Conservation (phyloP, 2,329 filamentous ascomycete species). For the Pezicula neosporulosa region DNA sequence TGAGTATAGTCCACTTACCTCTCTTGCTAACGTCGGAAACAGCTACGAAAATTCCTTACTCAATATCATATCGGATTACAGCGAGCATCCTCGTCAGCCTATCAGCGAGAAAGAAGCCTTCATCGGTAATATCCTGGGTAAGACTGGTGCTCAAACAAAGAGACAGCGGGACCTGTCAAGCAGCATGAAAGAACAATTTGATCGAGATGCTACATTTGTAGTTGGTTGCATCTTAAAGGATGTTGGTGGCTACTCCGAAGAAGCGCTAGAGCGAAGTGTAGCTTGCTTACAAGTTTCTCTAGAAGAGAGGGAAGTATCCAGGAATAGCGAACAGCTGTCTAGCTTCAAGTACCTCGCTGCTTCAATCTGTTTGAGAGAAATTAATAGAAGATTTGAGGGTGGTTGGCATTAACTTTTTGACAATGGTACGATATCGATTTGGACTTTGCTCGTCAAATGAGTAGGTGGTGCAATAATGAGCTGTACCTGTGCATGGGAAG, state of each 20-base stretch:
- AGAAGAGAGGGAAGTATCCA: constrained; percentile 21
- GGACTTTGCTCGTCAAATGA: too few species aligned
- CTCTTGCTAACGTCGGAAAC: neutral
- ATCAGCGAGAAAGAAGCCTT: constrained; percentile 53
- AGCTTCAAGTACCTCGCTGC: constrained; percentile 53
- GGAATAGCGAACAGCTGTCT: constrained; percentile 31
- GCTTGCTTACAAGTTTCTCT: constrained; percentile 44
- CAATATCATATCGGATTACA: constrained; percentile 42
- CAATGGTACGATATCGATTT: too few species aligned
- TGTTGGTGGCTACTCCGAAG: constrained; percentile 29
- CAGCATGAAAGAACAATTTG: constrained; percentile 39
- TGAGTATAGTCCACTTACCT: neutral
- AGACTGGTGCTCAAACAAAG: constrained; percentile 34
- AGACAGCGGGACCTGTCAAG: constrained; percentile 37
- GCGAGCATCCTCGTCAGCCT: constrained; percentile 34
- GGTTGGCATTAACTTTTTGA: too few species aligned
- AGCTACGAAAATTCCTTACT: constrained; percentile 51
- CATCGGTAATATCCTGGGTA: constrained; percentile 52
- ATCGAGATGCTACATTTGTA: constrained; percentile 35
- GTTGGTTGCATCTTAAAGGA: constrained; percentile 40
- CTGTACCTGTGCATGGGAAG: too few species aligned
- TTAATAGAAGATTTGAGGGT: constrained; percentile 28
- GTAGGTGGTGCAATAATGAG: too few species aligned
- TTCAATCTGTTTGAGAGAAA: constrained; percentile 44
- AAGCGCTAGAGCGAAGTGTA: constrained; percentile 44